Evolutionary conservation across 2,329 filamentous ascomycete species (phyloP).

Genomic region (Ophiostoma ips): DNA sequence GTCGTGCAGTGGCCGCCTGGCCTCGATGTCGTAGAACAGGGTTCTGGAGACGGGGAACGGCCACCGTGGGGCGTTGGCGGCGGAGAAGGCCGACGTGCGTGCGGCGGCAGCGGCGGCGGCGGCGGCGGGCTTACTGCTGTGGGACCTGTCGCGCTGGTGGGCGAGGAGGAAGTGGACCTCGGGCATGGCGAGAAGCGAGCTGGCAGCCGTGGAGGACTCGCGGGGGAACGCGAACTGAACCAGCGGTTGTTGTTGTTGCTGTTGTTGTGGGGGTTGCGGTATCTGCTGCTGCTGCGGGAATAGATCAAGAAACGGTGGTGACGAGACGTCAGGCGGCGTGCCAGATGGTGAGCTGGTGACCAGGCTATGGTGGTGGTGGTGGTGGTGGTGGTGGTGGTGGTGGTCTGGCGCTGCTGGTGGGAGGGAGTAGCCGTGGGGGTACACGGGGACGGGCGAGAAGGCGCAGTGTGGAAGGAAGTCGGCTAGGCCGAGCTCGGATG

Average conservation of each 20-base stretch:
- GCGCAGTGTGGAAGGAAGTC: too few species aligned
- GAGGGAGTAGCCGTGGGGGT: too few species aligned
- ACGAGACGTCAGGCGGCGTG: too few species aligned
- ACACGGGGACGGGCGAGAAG: too few species aligned
- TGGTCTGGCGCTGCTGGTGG: background rate
- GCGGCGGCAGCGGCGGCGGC: background rate
- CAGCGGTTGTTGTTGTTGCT: too few species aligned
- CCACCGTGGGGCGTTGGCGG: background rate
- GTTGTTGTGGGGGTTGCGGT: background rate
- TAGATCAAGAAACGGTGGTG: too few species aligned
- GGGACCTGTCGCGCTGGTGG: conserved; percentile 7
- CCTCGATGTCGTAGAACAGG: conserved; percentile 23
- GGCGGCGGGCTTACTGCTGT: background rate
- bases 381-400: background rate
- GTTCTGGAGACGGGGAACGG: conserved; percentile 17
- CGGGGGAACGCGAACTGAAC: conserved; percentile 24
- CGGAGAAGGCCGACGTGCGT: too few species aligned
- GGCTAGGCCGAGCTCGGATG: background rate
- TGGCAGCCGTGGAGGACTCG: conserved; percentile 22
- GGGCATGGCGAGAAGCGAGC: conserved; percentile 22
- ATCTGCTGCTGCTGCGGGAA: background rate
- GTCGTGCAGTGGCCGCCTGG: conserved; percentile 19
- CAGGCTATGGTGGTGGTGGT: too few species aligned
- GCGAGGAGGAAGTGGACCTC: conserved; percentile 21
- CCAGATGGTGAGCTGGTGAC: too few species aligned